Evolutionary conservation across 345 rosid species (phyloP).

Genomic region (Moricandia moricandioides): DNA sequence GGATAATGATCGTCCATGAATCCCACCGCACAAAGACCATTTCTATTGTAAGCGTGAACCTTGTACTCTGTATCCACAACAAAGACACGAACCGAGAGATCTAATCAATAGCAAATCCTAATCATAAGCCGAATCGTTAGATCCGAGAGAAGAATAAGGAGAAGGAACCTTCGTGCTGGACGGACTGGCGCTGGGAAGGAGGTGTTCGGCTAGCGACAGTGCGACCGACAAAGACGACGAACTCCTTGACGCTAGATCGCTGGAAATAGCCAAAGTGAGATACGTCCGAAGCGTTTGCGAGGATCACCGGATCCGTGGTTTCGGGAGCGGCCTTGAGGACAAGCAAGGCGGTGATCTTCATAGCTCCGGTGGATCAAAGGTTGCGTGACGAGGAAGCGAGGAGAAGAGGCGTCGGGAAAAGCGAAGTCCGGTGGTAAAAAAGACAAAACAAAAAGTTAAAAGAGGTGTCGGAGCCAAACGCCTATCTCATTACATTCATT

Average conservation of each 20-base stretch:
- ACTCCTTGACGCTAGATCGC: not conserved
- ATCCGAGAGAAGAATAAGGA: not conserved
- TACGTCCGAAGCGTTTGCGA: not conserved
- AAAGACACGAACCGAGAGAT: not conserved
- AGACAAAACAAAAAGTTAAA: not conserved
- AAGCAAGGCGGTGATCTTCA: not conserved
- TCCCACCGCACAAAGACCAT: not conserved
- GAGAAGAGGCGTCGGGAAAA: not conserved
- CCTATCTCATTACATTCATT: not conserved
- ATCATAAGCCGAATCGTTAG: not conserved
- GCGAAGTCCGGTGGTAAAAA: not conserved
- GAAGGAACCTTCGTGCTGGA: not conserved
- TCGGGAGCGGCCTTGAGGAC: not conserved
- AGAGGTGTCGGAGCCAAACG: not conserved
- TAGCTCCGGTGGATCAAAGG: not conserved
- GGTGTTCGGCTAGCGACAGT: not conserved
- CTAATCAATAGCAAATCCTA: not conserved
- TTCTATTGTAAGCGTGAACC: not conserved
- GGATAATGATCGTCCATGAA: not conserved
- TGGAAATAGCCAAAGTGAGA: not conserved
- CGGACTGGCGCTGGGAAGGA: not conserved
- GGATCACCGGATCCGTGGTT: not conserved
- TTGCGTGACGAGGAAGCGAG: not conserved
- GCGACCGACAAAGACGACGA: not conserved
- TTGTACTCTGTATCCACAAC: not conserved